These are phyloP conservation scores for Protea cynaroides DNA, from an alignment of 164 flowering plant genomes.

Conservation along the genomic window DNA sequence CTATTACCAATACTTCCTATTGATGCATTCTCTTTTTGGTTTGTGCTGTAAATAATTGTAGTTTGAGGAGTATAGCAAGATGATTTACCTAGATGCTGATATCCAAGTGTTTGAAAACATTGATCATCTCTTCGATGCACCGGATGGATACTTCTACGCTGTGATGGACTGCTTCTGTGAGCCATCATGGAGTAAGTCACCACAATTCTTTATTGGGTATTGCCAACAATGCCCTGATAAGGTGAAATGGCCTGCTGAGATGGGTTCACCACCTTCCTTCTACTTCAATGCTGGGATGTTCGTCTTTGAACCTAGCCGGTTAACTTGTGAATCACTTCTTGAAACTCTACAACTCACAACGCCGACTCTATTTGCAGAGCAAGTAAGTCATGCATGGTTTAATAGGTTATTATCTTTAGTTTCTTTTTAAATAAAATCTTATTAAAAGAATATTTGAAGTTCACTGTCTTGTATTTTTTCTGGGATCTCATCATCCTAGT, in stretches of 20 bases:
- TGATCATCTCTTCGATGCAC: conserved; percentile 44
- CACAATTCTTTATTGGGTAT: conserved; percentile 41
- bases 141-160: conserved; percentile 51
- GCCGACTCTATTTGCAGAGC: conserved; percentile 61
- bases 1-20: too few species aligned
- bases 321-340: conserved; percentile 40
- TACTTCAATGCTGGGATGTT: conserved; percentile 71
- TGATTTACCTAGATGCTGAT: conserved; percentile 62
- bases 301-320: conserved; percentile 52
- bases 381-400: conserved; percentile 23
- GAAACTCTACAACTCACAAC: conserved; percentile 34
- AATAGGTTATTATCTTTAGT: neutral
- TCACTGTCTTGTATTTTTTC: too few species aligned
- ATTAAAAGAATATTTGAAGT: too few species aligned
- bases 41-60: conserved; percentile 6
- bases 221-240: conserved; percentile 60
- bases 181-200: conserved; percentile 53
- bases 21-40: too few species aligned
- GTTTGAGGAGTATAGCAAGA: conserved; percentile 60
- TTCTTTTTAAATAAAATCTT: too few species aligned
- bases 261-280: conserved; percentile 53
- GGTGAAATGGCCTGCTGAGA: conserved; percentile 46
- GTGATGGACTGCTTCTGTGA: conserved; percentile 65
- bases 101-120: conserved; percentile 62
- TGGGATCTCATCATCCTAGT: too few species aligned